Evolutionary conservation across 768 basidiomycete genomes (phyloP), one percentile per base, ranked within the genome.

Genomic region (Boletus reticulatus): DNA sequence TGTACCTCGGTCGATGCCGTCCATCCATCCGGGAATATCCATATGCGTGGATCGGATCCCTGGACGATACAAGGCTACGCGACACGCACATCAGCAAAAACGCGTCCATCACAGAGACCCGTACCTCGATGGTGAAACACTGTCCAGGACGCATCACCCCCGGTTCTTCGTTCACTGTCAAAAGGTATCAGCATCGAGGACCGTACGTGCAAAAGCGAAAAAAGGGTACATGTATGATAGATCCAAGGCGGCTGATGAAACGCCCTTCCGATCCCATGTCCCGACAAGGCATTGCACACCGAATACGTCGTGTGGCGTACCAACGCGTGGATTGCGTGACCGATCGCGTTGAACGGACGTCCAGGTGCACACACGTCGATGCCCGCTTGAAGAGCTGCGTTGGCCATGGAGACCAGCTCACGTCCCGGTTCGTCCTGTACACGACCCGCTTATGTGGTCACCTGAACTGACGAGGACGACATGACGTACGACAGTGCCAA

Each of bases 1-100:
- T 82, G 51, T 65, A 85, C 94, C 76, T 89, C 85, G 0, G 93
- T 94, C 0, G 89, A 89, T n/a, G 88, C 85, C 4, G 92, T 94
- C 94, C 94, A 96, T 24, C 90, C 92, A 66, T 96, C 94, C 3
- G 90, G 90, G 69, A 91, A 95, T 54, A 92, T 82, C 83, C 87
- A 88, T 3, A 83, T 83, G 24, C 73, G 67, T 0, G 91, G 78
- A 53, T 89, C 77, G 6, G 74, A 69, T 12, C 93, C 93, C 72
- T 93, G 89, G 13, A 95, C 80, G 32, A 96, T 75, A 45, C 79
- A 78, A 4, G 93, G 93, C 88, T 92, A 14, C 13, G 34, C 8
- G 34, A 11, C 34, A 34, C 34, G 34, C 8, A 8, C 8, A 8
- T 34, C 34, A 34, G 34, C 11, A 24, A 14, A 27, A 24, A 6